Evolutionary conservation across 1,284 basidiomycete genomes (phyloP), one percentile per base, ranked within the genome.

Genomic region (Hemileia vastatrix): DNA sequence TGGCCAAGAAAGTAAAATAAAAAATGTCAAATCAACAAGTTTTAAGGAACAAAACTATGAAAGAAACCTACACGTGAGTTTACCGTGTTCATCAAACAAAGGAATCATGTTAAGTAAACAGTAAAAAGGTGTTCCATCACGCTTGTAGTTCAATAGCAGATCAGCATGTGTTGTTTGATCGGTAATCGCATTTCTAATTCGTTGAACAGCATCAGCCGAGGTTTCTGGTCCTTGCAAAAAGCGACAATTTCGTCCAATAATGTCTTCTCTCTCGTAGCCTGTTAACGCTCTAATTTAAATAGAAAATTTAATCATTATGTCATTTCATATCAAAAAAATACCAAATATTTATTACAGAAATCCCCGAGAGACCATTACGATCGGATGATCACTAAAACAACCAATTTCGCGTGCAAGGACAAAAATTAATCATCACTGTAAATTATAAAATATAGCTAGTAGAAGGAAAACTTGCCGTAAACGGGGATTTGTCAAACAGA

Each of bases 231-330:
- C 60, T 62, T 18, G 24, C 49, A 19, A 19, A 24, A 13, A 50
- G 4, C 54, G 60, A 56, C 73, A 74, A 63, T 73, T 74, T 36
- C 70, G 63, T 1, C 72, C 72, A 13, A 75, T 69, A 51, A 75
- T 71, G 24, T 65, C 63, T 9, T 63, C 27, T 6, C 63, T 44
- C 0, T 57, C 52, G 64, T 75, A 75, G 24, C 73, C 73, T 33
- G 68, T 71, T 47, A 61, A 40, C 21, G 31, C 31, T 27, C 23
- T 15, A 11, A 43, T 43, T 2, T n/a, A 43, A 45, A 45, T n/a
- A 1, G 21, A 45, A 18, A 21, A 2, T 3, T 4, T 6, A 21
- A 50, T 2, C 27, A 50, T 3, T 23, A 21, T 23, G 13, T 0
- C 19, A 24, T n/a, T 21, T 21, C 9, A 3, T 50, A 5, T 21